Evolutionary conservation across 2,329 filamentous ascomycete genomes (phyloP).

Genomic region (Aulographum hederae): DNA sequence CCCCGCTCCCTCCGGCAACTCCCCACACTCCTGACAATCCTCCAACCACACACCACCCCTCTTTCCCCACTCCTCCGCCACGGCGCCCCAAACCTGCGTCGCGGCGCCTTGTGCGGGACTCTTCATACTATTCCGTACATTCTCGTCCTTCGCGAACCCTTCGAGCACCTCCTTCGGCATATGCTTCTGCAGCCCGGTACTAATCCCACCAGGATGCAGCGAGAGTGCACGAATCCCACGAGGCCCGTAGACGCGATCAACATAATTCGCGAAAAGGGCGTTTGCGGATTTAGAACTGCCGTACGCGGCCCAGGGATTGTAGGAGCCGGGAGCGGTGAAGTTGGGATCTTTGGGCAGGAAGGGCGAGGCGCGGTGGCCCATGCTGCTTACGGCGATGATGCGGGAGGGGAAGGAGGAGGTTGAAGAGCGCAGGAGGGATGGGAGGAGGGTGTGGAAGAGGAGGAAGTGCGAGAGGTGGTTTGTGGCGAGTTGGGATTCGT

Average conservation of each 20-base stretch:
- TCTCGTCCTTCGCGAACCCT: background rate
- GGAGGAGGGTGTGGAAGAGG: slow-evolving; percentile 31
- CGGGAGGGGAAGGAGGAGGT: slow-evolving; percentile 24
- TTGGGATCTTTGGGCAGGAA: slow-evolving; percentile 22
- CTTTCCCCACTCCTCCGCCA: slow-evolving; percentile 11
- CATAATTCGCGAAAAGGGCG: slow-evolving; percentile 30
- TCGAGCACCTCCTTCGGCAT: slow-evolving; percentile 2
- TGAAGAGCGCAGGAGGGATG: slow-evolving; percentile 20
- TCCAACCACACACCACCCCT: slow-evolving; percentile 13
- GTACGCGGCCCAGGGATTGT: slow-evolving; percentile 23
- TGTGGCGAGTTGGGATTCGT: slow-evolving; percentile 32
- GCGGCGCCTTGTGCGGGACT: slow-evolving; percentile 11
- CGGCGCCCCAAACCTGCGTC: slow-evolving; percentile 12
- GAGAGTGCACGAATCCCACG: slow-evolving; percentile 24
- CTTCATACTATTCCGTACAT: slow-evolving; percentile 3
- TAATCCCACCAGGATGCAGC: slow-evolving; percentile 29
- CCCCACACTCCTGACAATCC: slow-evolving; percentile 8
- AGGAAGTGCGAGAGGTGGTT: slow-evolving; percentile 38
- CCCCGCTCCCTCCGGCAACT: slow-evolving; percentile 7
- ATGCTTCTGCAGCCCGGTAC: slow-evolving; percentile 14
- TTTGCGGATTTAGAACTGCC: slow-evolving; percentile 32
- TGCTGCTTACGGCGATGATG: slow-evolving; percentile 26
- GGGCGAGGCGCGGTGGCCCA: slow-evolving; percentile 18
- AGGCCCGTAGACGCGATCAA: slow-evolving; percentile 29
- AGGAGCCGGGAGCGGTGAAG: slow-evolving; percentile 11